Base-by-base conservation (phyloP, 1,139 yeast genomes). In the Kluyveromyces sp. region DNA sequence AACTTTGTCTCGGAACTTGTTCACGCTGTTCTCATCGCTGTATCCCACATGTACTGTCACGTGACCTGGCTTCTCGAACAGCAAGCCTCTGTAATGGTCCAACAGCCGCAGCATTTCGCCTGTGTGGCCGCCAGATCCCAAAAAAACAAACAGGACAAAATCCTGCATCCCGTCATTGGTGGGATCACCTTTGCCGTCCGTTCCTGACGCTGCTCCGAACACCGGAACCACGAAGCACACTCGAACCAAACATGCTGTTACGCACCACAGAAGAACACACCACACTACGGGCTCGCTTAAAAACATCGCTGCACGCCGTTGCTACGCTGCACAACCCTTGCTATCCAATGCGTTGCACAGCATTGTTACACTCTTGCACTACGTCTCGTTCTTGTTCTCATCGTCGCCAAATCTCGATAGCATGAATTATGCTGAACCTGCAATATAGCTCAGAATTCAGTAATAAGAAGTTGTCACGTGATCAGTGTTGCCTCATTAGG, bases 101-200 rank as follows among this genome's bases (percentile, higher is more conserved):
- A 86, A 60, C 25, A 92, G 68, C 33, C 92, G 69, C 25, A 88
- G 61, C 95, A 92, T 86, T 61, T 92, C 97, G 1, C 96, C 97
- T 0, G 97, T 89, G 58, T 92, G 98, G 1, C 97, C 98, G 0
- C 88, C 98, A 1, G 94, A 83, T 0, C 94, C 95, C 4, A 85
- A 61, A 12, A 83, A 68, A 1, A 83, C 67, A 74, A 82, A 58
- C 12, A 53, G 18, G 15, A 51, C 49, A 12, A 55, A 33, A 6
- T 48, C 49, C 15, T 38, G 39, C 7, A 36, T 18, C 3, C 22
- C 8, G 20, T 12, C 37, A 7, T 7, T 13, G 2, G 11, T 13
- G 26, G 13, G 18, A 19, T 13, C 30, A 9, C 18, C 11, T 26
- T 37, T 15, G 8, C 16, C n/a, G 16, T 37, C 33, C 18, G 29